Evolutionary conservation across 2,329 filamentous ascomycete species (phyloP).

Genomic region (Cordyceps cicadae): DNA sequence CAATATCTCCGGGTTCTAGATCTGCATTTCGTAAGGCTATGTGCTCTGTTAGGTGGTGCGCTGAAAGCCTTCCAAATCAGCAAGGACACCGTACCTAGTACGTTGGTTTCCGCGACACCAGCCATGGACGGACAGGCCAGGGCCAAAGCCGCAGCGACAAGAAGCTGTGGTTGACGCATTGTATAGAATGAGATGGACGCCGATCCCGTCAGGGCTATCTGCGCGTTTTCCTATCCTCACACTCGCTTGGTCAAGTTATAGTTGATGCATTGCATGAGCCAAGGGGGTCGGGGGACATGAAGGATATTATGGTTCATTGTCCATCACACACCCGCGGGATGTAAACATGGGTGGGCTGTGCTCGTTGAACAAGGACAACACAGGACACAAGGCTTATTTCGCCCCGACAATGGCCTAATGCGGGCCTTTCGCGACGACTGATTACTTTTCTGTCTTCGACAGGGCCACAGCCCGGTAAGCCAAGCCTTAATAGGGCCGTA

Average conservation of each 20-base stretch:
- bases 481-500: background rate
- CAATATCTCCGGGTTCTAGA: background rate
- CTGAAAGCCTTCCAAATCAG: background rate
- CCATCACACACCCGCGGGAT: background rate
- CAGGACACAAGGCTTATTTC: background rate
- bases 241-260: background rate
- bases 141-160: slow-evolving; percentile 1
- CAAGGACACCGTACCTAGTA: background rate
- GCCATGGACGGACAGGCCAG: background rate
- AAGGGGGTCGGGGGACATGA: background rate
- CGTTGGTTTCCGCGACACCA: background rate
- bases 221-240: too few relatives aligned
- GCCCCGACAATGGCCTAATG: background rate
- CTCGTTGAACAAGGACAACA: background rate
- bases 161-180: slow-evolving; percentile 7
- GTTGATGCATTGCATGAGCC: background rate
- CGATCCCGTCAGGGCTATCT: background rate
- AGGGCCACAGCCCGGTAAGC: slow-evolving; percentile 1
- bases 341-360: slow-evolving; percentile 2
- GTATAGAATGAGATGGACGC: background rate
- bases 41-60: background rate
- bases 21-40: background rate
- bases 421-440: slow-evolving; percentile 1
- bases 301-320: slow-evolving; percentile 1
- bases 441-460: background rate